phyloP scores from a whole-genome alignment of 768 basidiomycete genomes.

The Panaeolus cyanescens region DNA sequence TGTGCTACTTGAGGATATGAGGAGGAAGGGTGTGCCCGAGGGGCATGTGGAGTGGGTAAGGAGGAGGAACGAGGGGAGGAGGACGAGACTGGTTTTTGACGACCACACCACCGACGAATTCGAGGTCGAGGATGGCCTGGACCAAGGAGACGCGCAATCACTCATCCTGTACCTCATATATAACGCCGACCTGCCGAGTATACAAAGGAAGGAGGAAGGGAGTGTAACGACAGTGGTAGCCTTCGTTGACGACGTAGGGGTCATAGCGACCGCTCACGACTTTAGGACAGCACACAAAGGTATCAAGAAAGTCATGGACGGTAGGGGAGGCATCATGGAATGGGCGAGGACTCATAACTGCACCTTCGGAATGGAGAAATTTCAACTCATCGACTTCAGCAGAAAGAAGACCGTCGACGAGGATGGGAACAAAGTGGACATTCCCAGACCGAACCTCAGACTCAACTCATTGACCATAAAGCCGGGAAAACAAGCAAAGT shows the following conservation, averaged over 20 bases:
- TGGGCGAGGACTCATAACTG: constrained; percentile 13
- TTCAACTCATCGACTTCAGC: constrained; percentile 1
- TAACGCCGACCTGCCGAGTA: constrained; percentile 24
- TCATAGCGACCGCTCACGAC: constrained; percentile 10
- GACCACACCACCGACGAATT: constrained; percentile 4
- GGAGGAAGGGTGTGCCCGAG: constrained; percentile 19
- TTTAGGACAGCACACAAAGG: background rate
- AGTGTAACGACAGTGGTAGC: constrained; percentile 6
- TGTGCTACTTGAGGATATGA: constrained; percentile 20
- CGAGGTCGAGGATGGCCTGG: constrained; percentile 10
- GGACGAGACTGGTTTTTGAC: constrained; percentile 8
- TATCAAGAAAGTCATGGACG: constrained; percentile 8
- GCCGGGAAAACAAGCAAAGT: background rate
- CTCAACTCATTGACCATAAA: background rate
- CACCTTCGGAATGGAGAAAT: constrained; percentile 12
- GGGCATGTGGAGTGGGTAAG: constrained; percentile 13
- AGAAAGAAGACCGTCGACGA: background rate
- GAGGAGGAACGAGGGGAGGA: constrained; percentile 13
- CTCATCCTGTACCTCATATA: constrained; percentile 22
- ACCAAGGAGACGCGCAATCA: constrained; percentile 17
- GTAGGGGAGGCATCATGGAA: constrained; percentile 7
- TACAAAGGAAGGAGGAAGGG: background rate
- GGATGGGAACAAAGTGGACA: background rate
- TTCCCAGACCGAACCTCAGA: background rate
- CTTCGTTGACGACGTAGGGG: constrained; percentile 34